A percentile compares a stretch with the other conserved stretches of the same genome.
Conservation (phyloP, 164 flowering plant genomes). For the Malania oleifera region DNA sequence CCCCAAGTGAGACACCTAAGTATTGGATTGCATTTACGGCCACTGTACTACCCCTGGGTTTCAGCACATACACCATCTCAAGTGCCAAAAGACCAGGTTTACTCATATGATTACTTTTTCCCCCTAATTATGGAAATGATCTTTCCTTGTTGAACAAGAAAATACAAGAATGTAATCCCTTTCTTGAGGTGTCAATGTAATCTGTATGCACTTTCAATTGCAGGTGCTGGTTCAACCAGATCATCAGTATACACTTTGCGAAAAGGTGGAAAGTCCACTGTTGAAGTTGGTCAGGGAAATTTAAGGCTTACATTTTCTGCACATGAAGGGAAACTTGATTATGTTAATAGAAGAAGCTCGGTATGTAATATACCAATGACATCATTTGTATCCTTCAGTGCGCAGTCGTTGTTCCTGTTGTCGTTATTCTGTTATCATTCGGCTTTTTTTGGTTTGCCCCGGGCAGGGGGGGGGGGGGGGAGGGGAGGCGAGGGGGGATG, state of each 20-base stretch:
- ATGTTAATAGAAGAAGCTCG: conserved; percentile 26
- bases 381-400: no score
- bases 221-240: conserved; percentile 36
- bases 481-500: no score
- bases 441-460: no score
- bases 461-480: no score
- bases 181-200: conserved; percentile 7
- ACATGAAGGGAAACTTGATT: conserved; percentile 18
- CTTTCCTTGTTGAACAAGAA: no score
- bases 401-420: background rate
- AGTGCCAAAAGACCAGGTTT: conserved; percentile 46
- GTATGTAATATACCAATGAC: conserved; percentile 20
- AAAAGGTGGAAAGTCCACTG: conserved; percentile 10
- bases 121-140: background rate
- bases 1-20: conserved; percentile 42
- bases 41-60: conserved; percentile 89
- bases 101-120: background rate
- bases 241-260: conserved; percentile 21
- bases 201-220: conserved; percentile 2
- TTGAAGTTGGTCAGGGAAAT: conserved; percentile 38
- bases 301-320: conserved; percentile 28
- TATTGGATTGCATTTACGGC: conserved; percentile 85
- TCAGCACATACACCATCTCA: conserved; percentile 66
- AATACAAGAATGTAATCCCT: background rate
- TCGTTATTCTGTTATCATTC: no score